These are phyloP conservation scores for Mortierella hygrophila DNA, from an alignment of 192 early-diverging fungal genomes.

Conservation along the genomic window DNA sequence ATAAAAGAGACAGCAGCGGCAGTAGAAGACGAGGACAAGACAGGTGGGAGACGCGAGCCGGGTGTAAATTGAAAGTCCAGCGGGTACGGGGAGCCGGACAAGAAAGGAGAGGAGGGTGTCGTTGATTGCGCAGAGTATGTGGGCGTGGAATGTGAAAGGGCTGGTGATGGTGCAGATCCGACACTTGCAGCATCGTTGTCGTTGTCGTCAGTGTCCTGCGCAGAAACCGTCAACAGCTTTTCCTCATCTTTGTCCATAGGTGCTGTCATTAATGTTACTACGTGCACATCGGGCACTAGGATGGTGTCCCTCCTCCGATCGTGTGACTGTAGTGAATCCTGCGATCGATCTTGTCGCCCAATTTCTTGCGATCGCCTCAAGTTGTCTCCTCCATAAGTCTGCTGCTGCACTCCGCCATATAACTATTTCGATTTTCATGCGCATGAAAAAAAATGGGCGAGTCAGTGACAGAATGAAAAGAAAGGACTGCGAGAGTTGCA, in stretches of 20 bases:
- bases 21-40: background rate
- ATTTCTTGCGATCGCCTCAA: conserved; percentile 3
- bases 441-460: background rate
- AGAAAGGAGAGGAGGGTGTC: background rate
- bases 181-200: background rate
- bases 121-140: background rate
- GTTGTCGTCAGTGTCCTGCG: background rate
- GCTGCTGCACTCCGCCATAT: background rate
- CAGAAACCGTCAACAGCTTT: background rate
- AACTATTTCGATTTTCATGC: background rate
- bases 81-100: background rate
- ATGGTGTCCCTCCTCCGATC: background rate
- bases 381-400: background rate
- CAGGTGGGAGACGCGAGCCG: background rate
- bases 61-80: background rate
- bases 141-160: background rate
- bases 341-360: background rate
- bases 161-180: background rate
- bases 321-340: background rate
- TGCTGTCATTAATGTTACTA: background rate
- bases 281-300: background rate
- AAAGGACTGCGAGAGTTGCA: background rate
- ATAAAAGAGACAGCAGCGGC: background rate
- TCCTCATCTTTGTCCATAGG: background rate
- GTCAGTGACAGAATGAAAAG: background rate